Evolutionary conservation across 139 green algal species (phyloP), one percentile per base, ranked within the genome.

Genomic region (Pycnococcus provasolii): DNA sequence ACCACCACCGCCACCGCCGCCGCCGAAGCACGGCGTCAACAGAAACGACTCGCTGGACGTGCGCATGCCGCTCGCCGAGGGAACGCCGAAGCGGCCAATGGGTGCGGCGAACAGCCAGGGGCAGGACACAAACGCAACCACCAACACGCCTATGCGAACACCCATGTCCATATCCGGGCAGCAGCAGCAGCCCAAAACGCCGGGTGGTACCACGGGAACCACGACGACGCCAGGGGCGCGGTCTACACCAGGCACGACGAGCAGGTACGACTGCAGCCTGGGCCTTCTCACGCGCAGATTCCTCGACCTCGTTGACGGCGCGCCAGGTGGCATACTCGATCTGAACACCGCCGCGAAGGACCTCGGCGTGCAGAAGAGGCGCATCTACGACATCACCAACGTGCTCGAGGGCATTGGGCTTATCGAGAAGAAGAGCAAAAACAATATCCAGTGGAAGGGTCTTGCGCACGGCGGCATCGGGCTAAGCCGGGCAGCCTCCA

Each of bases 371-470:
- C 85, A 96, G 72, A 98, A 98, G 79, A 84, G 92, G 5, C 80
- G 92, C 6, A 96, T 98, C 60, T 98, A 98, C 60, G 92, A 98
- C 82, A 97, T 98, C 67, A 98, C 92, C 13, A 98, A 98, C 54
- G 92, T 98, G 58, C 72, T 98, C 43, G 92, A 98, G 71, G 92
- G 92, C 50, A 94, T 97, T 11, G 91, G 88, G 0, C 68, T 97
- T 26, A 90, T 97, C 4, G 83, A 93, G 75, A 97, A 97, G 80
- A 88, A 88, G 73, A 75, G 59, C 39, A 97, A 97, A 73, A 95
- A 94, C 73, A 88, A 86, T 59, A 84, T 94, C 40, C 74, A 86
- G 60, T 90, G 83, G 83, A 85, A 71, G 57, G 72, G 50, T 9
- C 6, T 61, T n/a, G 54, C n/a, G 13, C 40, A 44, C n/a, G 8